These are phyloP conservation scores for Juncus inflexus DNA, from an alignment of 176 grass and related monocot genomes.

Conservation along the genomic window DNA sequence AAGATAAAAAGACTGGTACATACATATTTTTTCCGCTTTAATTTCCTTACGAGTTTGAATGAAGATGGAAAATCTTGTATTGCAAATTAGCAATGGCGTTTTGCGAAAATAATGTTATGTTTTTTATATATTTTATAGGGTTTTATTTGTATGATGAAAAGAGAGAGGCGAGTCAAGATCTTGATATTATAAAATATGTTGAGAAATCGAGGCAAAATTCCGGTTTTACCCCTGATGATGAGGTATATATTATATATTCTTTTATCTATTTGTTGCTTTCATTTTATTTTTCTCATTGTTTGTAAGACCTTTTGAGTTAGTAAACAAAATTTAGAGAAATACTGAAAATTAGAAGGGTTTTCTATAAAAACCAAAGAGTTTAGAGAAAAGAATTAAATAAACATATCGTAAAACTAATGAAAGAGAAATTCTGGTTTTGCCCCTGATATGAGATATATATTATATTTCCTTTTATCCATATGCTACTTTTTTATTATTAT, in stretches of 20 bases:
- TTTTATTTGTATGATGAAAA: constrained; percentile 78
- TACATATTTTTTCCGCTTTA: constrained; percentile 10
- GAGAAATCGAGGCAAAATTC: constrained; percentile 71
- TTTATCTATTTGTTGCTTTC: too few relatives aligned
- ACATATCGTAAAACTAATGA: too few relatives aligned
- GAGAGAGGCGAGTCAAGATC: constrained; percentile 44
- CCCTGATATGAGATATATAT: too few relatives aligned
- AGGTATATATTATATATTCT: constrained; percentile 32
- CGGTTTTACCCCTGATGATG: constrained; percentile 44
- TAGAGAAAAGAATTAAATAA: too few relatives aligned
- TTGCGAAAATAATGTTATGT: constrained; percentile 17
- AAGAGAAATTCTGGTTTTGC: too few relatives aligned
- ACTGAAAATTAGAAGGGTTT: neutral
- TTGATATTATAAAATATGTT: constrained; percentile 59
- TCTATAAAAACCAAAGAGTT: too few relatives aligned
- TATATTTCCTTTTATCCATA: neutral
- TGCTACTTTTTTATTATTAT: neutral
- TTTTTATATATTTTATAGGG: constrained; percentile 35
- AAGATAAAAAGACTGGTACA: constrained; percentile 71
- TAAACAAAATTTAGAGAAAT: constrained; percentile 13
- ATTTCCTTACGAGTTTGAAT: neutral
- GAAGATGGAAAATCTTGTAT: neutral
- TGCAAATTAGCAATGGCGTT: neutral
- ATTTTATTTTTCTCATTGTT: neutral
- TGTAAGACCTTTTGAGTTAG: neutral